A percentile compares a stretch with the other conserved stretches of the same genome.
Conservation (phyloP, 495 filamentous ascomycete genomes). For the Parathielavia appendiculata region DNA sequence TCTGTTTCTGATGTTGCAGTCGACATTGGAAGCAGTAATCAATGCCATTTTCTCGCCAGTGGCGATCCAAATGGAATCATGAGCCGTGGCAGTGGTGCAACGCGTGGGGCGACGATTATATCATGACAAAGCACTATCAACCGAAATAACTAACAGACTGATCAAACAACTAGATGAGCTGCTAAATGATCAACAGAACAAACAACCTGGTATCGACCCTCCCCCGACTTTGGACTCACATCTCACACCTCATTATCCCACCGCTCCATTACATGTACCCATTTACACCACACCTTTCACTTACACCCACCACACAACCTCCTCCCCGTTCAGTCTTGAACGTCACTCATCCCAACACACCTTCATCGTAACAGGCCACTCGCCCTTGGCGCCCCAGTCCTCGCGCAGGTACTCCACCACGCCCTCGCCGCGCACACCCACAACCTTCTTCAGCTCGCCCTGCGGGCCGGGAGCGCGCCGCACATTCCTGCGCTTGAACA, state of each 20-base stretch:
- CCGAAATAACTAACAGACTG: no score
- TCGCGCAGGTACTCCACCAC: conserved; percentile 67
- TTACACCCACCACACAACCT: background rate
- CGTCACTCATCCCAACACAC: conserved; percentile 44
- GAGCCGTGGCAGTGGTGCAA: no score
- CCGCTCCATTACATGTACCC: no score
- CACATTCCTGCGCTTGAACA: conserved; percentile 59
- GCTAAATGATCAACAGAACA: no score
- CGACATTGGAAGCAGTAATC: no score
- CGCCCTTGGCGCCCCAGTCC: conserved; percentile 64
- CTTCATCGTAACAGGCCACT: conserved; percentile 69
- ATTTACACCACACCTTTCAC: no score
- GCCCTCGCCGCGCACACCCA: conserved; percentile 38
- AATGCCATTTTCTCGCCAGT: no score
- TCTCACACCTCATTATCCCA: background rate
- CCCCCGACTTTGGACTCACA: background rate
- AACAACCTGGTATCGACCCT: background rate
- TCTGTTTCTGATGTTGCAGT: no score
- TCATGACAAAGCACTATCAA: no score
- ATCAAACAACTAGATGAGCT: no score
- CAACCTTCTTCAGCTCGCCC: conserved; percentile 69
- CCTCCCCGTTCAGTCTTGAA: background rate
- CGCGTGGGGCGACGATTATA: no score
- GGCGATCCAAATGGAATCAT: no score
- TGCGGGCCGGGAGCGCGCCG: conserved; percentile 62